Base-by-base conservation (phyloP, 176 grass and related monocot genomes). In the Sorghum bicolor region DNA sequence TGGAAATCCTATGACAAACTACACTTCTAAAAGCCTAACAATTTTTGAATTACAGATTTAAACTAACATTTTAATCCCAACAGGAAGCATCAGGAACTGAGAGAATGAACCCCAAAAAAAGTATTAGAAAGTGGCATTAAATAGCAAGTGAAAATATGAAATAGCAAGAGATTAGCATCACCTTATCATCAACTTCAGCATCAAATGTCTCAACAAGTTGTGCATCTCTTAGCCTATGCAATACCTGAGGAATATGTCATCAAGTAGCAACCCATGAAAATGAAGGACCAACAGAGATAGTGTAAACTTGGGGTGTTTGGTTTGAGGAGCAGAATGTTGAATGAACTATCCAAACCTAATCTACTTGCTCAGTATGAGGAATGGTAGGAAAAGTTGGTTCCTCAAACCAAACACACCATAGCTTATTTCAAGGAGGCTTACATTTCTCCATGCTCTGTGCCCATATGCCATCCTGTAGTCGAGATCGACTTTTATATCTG, bases 391-490 rank as follows among this genome's bases (percentile, higher is more conserved):
- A 28, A 28, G 55, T 41, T 52, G 1, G 22, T 55, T 69, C n/a
- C 66, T 69, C 30, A 67, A 34, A 68, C 65, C 25, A 60, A 45
- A 78, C 41, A 79, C 43, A 26, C 32, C 2, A 0, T 38, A 55
- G 8, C 34, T 31, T 45, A 89, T 44, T 32, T 28, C 15, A 83
- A 79, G 41, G 40, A 81, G 80, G 77, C 91, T 93, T 93, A 95
- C 93, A 89, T 75, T 90, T 88, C 92, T 92, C 96, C 96, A 98
- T 83, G 87, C 96, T 89, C 93, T 94, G 65, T 95, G 96, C 55
- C 96, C 93, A 80, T 64, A 33, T 65, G 63, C 69, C 88, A 88
- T 86, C 65, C 78, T 95, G 58, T 98, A 98, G 29, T 92, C 87
- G 30, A 98, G 91, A 92, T 94, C 89, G 9, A 84, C 48, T 81